phyloP scores from a whole-genome alignment of 2,329 filamentous ascomycete species.

The Ilyonectria sp. region DNA sequence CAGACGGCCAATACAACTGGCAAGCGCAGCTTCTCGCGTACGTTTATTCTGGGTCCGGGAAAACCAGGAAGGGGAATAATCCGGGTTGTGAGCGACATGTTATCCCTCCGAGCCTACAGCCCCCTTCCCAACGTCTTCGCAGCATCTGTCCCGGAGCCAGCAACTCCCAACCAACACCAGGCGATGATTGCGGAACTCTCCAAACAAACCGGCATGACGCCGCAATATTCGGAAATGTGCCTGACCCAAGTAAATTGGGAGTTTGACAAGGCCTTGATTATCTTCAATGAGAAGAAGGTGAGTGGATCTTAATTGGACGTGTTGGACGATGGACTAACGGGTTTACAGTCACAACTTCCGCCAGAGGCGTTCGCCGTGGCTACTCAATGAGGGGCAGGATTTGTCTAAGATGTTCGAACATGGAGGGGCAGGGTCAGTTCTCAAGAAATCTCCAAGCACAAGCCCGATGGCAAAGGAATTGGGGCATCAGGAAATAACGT shows the following conservation, averaged over 20 bases:
- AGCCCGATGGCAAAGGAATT: background rate
- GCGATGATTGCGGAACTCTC: conserved; percentile 83
- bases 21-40: conserved; percentile 86
- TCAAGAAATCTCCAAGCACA: background rate
- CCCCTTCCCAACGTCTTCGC: conserved; percentile 62
- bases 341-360: conserved; percentile 61
- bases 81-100: conserved; percentile 84
- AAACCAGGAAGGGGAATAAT: conserved; percentile 74
- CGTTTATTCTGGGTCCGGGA: conserved; percentile 84
- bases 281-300: conserved; percentile 85
- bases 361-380: conserved; percentile 61
- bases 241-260: conserved; percentile 86
- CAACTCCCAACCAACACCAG: conserved; percentile 68
- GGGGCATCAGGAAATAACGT: conserved; percentile 1
- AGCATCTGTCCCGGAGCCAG: conserved; percentile 43
- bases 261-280: conserved; percentile 79
- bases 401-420: background rate
- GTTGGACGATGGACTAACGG: conserved; percentile 26
- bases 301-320: conserved; percentile 40
- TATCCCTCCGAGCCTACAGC: conserved; percentile 79
- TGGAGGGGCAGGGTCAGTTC: background rate
- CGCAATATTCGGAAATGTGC: conserved; percentile 85
- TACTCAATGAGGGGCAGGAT: conserved; percentile 22
- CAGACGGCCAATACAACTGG: conserved; percentile 68
- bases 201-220: conserved; percentile 84